phyloP scores from a whole-genome alignment of 2,329 filamentous ascomycete species.

The Ophiostoma quercus region DNA sequence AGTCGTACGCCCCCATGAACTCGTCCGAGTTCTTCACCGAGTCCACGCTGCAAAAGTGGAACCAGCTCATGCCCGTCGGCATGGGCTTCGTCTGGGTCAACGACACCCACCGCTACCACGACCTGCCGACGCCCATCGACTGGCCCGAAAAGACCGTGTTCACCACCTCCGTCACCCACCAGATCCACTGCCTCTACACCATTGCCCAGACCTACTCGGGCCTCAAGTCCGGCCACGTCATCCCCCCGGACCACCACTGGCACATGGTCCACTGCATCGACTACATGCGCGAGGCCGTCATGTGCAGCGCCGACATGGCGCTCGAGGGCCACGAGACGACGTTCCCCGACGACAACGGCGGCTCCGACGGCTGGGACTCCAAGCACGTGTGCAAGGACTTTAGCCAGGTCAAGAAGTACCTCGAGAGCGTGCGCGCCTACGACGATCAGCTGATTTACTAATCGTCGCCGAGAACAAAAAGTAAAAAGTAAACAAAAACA shows the following conservation, averaged over 20 bases:
- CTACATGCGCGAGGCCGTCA: conserved; percentile 44
- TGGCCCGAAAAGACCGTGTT: conserved; percentile 36
- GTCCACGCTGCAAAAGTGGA: conserved; percentile 36
- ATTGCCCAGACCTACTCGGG: conserved; percentile 43
- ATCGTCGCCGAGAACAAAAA: background rate
- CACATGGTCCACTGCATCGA: conserved; percentile 48
- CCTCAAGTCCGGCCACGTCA: conserved; percentile 36
- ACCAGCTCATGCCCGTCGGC: conserved; percentile 36
- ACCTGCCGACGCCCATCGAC: conserved; percentile 36
- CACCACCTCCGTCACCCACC: conserved; percentile 37
- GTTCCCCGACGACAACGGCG: conserved; percentile 43
- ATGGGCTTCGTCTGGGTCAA: conserved; percentile 38
- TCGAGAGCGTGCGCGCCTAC: conserved; percentile 43
- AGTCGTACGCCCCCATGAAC: conserved; percentile 36
- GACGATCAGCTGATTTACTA: conserved; percentile 43
- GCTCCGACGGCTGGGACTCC: conserved; percentile 44
- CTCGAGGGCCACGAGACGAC: conserved; percentile 44
- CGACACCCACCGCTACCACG: conserved; percentile 36
- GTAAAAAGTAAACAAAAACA: background rate
- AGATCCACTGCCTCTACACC: conserved; percentile 39
- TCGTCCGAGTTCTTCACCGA: conserved; percentile 37
- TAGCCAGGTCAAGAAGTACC: conserved; percentile 39
- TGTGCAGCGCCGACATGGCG: conserved; percentile 44
- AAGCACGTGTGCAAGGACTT: conserved; percentile 45
- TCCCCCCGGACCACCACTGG: conserved; percentile 43